Evolutionary conservation across 2,329 filamentous ascomycete species (phyloP), one percentile per base, ranked within the genome.

Genomic region (Fulvia fulva): DNA sequence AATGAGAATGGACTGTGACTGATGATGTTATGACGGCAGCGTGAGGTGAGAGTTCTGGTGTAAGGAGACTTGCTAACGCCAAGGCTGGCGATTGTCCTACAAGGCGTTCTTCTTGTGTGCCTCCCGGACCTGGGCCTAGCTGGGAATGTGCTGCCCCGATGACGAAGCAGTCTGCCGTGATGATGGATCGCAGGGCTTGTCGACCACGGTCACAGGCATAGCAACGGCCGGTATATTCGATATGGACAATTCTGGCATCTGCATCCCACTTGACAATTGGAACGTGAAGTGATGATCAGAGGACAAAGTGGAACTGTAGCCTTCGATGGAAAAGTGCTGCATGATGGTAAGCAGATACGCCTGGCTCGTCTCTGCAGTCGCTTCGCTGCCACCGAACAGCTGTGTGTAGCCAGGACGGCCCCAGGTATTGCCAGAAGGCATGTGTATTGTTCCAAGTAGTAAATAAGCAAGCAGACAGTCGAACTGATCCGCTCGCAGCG

Each of bases 31-130:
- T 53, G 30, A 61, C 21, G 14, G 49, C 59, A 25, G 50, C 59
- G 32, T 55, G 43, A 12, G 41, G 8, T 28, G 22, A n/a, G 1
- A 61, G 23, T 26, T 50, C 22, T 11, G 59, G 59, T 14, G 49
- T 53, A 0, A 61, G 22, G 12, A 61, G n/a, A 12, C 51, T 52
- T 11, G 53, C 23, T 25, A 58, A 9, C 14, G 59, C 56, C 4
- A 61, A 49, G 16, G 56, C 52, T 1, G 59, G 59, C 2, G 59
- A 61, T 51, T 61, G 59, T 16, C 59, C 59, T 1, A 61, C 53
- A 6, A 61, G 46, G 12, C 56, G 49, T 26, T 58, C 59, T 53
- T 61, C 59, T 45, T 61, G 59, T 1, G 59, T 61, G n/a, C 59
- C 55, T 5, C 49, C 52, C 8, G 59, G 55, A 0, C 59, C 59